These are phyloP conservation scores for Cardamine resedifolia DNA, from an alignment of 345 rosid species.

Conservation along the genomic window DNA sequence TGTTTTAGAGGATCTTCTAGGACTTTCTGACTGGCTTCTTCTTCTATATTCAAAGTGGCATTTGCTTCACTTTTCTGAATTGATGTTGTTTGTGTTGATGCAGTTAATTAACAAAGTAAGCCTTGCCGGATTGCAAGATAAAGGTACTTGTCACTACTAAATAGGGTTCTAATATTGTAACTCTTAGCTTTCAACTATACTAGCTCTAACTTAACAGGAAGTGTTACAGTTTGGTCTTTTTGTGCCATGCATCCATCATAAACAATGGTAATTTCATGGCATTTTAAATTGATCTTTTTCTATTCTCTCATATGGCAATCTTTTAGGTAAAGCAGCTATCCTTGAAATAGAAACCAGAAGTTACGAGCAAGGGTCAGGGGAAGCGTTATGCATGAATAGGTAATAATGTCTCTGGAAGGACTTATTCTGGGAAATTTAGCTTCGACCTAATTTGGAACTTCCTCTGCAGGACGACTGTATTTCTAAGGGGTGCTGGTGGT, in stretches of 20 bases:
- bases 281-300: neutral
- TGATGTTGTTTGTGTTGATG: constrained; percentile 29
- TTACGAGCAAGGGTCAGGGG: constrained; percentile 69
- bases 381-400: constrained; percentile 79
- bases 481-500: constrained; percentile 88
- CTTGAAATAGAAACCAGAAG: constrained; percentile 73
- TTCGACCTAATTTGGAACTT: constrained; percentile 16
- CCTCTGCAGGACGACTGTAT: constrained; percentile 55
- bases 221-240: neutral
- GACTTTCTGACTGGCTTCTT: constrained; percentile 8
- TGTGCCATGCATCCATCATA: neutral
- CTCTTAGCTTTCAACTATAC: neutral
- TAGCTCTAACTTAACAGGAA: neutral
- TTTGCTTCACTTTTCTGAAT: neutral
- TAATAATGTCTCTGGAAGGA: constrained; percentile 31
- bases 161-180: neutral
- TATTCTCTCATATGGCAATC: constrained; percentile 4
- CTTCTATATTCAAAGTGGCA: neutral
- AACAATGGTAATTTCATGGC: neutral
- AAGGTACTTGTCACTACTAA: constrained; percentile 48
- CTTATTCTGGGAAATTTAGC: neutral
- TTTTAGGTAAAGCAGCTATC: constrained; percentile 85
- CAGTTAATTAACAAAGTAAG: constrained; percentile 66
- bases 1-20: neutral
- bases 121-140: constrained; percentile 89